Evolutionary conservation across 2,329 filamentous ascomycete species (phyloP).

Genomic region (Phialemonium atrogriseum): DNA sequence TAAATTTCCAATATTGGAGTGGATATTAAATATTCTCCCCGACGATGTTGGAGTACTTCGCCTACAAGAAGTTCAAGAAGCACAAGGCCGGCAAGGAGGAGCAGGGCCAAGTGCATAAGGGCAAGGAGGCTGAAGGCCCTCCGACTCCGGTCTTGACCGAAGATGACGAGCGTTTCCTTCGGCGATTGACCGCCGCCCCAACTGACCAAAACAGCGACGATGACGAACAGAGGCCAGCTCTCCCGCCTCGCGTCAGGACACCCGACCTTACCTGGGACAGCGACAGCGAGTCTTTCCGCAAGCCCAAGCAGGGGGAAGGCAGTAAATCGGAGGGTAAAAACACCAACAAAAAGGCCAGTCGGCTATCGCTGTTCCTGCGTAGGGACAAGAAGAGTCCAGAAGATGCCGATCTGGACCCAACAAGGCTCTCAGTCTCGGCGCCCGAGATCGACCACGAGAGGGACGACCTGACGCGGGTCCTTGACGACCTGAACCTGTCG

Average conservation of each 20-base stretch:
- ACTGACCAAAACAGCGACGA: conserved; percentile 27
- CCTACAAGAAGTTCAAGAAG: conserved; percentile 56
- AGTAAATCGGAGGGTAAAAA: conserved; percentile 21
- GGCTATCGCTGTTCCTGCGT: conserved; percentile 30
- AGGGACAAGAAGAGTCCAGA: conserved; percentile 18
- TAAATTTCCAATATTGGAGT: no score
- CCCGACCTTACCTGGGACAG: conserved; percentile 42
- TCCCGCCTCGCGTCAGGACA: conserved; percentile 45
- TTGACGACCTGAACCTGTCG: conserved; percentile 77
- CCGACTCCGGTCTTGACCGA: conserved; percentile 40
- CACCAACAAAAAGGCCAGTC: conserved; percentile 25
- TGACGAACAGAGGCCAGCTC: conserved; percentile 38
- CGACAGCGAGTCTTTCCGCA: conserved; percentile 27
- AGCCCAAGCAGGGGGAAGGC: conserved; percentile 17
- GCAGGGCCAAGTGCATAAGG: conserved; percentile 17
- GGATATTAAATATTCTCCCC: conserved; percentile 1
- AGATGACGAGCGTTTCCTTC: conserved; percentile 52
- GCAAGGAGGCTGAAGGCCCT: conserved; percentile 18
- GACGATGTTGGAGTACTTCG: conserved; percentile 55
- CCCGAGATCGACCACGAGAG: conserved; percentile 39
- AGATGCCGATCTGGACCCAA: conserved; percentile 22
- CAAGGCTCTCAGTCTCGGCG: conserved; percentile 27
- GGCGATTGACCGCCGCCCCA: conserved; percentile 37
- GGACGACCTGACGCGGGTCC: conserved; percentile 70
- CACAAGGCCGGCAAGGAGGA: conserved; percentile 40